Evolutionary conservation across 2,329 filamentous ascomycete species (phyloP), one percentile per base, ranked within the genome.

Genomic region (Fusarium equiseti): DNA sequence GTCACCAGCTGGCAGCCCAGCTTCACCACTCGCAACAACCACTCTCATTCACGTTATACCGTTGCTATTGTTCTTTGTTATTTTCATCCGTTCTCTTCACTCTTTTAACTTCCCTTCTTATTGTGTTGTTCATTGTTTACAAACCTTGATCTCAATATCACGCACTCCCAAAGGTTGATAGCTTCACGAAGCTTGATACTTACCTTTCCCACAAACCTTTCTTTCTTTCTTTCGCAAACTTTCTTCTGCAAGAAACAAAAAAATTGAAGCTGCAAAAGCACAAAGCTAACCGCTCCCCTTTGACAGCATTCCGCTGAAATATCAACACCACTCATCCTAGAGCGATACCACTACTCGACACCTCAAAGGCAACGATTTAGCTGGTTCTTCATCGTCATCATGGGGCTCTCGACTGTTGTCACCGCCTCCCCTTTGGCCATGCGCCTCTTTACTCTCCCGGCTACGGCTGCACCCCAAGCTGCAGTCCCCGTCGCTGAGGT

Each of bases 351-450:
- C 31, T 60, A 35, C 27, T 51, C 63, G 52, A 58, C 54, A 66
- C 66, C 68, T 51, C 52, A 31, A 60, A 68, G 58, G 49, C 72
- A 57, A 66, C 68, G 66, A 56, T 68, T 64, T 60, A 77, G 75
- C 76, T 80, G 79, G 78, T 73, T 78, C 77, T 80, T 75, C 69
- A 80, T 77, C 71, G 81, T 77, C 74, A 85, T 84, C 79, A 84
- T 85, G 83, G 83, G 82, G 61, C 78, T 86, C 60, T 79, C 82
- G 51, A 80, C 79, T 54, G 66, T 84, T 66, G 66, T 84, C 64
- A 81, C 82, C 57, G 77, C 82, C 61, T 79, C 79, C 42, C 70
- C 86, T 8, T 60, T 85, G 79, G 83, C 83, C 67, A 68, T 84
- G 70, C 77, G 82, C 76, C 81, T 85, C 63, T 78, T 82, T 52